Evolutionary conservation across 2,329 filamentous ascomycete genomes (phyloP).

Genomic region (Aureobasidium melanogenum): DNA sequence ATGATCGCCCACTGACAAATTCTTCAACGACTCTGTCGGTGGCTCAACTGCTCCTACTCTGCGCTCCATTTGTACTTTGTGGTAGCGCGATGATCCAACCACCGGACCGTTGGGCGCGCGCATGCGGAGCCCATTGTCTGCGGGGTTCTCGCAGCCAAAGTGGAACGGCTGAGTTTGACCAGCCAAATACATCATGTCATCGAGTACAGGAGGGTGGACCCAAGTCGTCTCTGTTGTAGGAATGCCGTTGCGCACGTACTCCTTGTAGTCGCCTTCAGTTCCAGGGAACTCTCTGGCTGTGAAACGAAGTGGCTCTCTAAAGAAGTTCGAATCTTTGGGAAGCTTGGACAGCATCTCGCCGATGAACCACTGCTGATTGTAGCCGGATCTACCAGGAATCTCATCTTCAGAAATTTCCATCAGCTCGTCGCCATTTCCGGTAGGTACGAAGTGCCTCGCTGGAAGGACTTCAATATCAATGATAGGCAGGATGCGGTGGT

Average conservation of each 20-base stretch:
- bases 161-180: slow-evolving; percentile 28
- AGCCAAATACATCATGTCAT: slow-evolving; percentile 23
- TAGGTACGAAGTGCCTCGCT: slow-evolving; percentile 42
- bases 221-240: slow-evolving; percentile 36
- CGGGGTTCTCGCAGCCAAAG: slow-evolving; percentile 18
- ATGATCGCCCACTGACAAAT: neutral
- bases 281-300: slow-evolving; percentile 29
- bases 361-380: slow-evolving; percentile 24
- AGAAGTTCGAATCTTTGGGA: slow-evolving; percentile 15
- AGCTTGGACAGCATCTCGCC: slow-evolving; percentile 23
- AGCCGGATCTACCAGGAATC: slow-evolving; percentile 25
- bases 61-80: slow-evolving; percentile 1
- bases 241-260: slow-evolving; percentile 33
- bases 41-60: neutral
- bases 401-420: slow-evolving; percentile 38
- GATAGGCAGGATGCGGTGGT: slow-evolving; percentile 45
- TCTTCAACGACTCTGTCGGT: neutral
- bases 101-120: slow-evolving; percentile 16
- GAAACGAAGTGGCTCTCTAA: slow-evolving; percentile 20
- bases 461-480: slow-evolving; percentile 46
- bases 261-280: slow-evolving; percentile 32
- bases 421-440: slow-evolving; percentile 25
- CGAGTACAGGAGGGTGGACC: slow-evolving; percentile 36
- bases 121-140: slow-evolving; percentile 18
- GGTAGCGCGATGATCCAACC: slow-evolving; percentile 16